Conservation (phyloP, 2,329 filamentous ascomycete species). For the Aspergillus quadrilineatus region DNA sequence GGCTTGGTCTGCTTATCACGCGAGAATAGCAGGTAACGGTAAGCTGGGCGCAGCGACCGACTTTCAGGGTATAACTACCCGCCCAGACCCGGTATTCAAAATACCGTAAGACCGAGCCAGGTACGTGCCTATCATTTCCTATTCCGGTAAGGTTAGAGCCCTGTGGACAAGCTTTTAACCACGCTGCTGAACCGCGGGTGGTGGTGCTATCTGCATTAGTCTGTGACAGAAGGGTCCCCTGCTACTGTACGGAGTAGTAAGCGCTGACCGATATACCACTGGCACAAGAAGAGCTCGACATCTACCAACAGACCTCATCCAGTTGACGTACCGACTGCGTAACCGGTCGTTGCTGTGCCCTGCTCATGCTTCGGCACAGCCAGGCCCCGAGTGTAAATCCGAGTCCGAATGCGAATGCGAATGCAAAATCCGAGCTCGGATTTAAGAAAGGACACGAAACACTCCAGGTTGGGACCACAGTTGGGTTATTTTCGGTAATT, state of each 20-base stretch:
- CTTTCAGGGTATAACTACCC: not conserved
- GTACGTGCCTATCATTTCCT: conserved; percentile 12
- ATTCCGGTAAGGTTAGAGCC: conserved; percentile 18
- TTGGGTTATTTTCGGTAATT: not conserved
- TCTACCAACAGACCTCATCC: too few species aligned
- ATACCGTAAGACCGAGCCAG: conserved; percentile 1
- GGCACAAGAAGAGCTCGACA: not conserved
- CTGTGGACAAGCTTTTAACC: conserved; percentile 27
- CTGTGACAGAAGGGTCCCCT: not conserved
- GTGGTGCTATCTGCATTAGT: conserved; percentile 20
- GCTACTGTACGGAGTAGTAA: not conserved
- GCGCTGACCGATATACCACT: not conserved
- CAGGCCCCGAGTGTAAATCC: not conserved
- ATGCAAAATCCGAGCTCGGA: not conserved
- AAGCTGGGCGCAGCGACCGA: not conserved
- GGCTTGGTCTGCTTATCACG: not conserved
- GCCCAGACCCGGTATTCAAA: not conserved
- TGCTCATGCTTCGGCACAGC: not conserved
- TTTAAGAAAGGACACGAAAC: not conserved
- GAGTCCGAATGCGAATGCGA: not conserved
- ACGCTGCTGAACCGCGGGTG: conserved; percentile 14
- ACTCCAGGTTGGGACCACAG: not conserved
- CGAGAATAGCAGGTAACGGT: not conserved
- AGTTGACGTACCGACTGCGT: too few species aligned
- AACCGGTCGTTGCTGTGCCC: not conserved